Evolutionary conservation across 352 stramenopile genomes (phyloP), one percentile per base, ranked within the genome.

Genomic region (Globisporangium takayamanum): DNA sequence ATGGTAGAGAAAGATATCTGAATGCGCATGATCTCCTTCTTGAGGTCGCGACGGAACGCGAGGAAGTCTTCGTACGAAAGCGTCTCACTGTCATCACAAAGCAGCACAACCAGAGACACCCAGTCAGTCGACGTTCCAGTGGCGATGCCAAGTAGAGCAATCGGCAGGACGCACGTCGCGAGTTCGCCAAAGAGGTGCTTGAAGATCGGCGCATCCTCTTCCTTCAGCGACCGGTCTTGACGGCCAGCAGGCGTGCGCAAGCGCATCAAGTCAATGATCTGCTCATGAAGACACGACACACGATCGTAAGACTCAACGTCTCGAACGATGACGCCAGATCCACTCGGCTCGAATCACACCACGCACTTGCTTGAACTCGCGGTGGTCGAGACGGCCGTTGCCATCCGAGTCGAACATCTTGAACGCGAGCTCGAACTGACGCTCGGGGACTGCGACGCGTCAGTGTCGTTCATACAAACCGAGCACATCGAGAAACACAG

Each of bases 351-450:
- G 22, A 22, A 22, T 22, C 22, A 22, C 22, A 22, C 0, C 22
- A 55, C 66, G 44, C 33, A 94, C 84, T 64, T 88, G 79, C 68
- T 89, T 89, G 68, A 94, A 95, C 62, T 96, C 87, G 36, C 76
- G 79, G 60, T 91, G 78, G 50, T 94, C 84, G 45, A 96, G 65
- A 20, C 72, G 69, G 5, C 85, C 87, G 41, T 94, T 94, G 48
- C 84, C 80, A 52, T 95, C 81, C 1, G 74, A 59, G 65, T 96
- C 87, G 58, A 96, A 93, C 84, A 94, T 93, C 67, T 92, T 91
- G 64, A 96, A 95, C n/a, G 84, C 84, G 46, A 94, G 69, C 53
- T 94, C 82, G 48, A 95, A 92, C 50, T 96, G 85, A 7, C 78
- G 84, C 64, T 90, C 78, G 0, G 84, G 83, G 70, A 95, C 84